Evolutionary conservation across 345 rosid species (phyloP).

Genomic region (Citrus trifoliata): DNA sequence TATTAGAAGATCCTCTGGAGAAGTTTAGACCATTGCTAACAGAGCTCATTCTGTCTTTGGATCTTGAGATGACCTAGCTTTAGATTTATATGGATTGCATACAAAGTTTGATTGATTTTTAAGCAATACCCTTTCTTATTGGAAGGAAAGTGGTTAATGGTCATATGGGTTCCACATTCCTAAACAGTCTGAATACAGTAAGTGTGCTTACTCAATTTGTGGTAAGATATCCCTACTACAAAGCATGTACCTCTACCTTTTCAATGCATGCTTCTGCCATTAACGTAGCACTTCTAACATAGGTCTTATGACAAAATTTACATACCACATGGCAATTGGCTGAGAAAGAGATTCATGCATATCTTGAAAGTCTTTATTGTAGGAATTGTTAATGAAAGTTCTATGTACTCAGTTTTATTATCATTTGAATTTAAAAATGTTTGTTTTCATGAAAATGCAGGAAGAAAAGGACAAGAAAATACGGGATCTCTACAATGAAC

Average conservation of each 20-base stretch:
- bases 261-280: background rate
- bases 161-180: background rate
- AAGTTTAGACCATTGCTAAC: background rate
- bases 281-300: background rate
- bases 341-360: background rate
- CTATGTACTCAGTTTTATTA: background rate
- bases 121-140: background rate
- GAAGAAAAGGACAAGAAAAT: slow-evolving; percentile 40
- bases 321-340: background rate
- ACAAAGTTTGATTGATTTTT: background rate
- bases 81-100: too few species aligned
- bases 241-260: background rate
- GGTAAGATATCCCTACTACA: background rate
- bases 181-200: background rate
- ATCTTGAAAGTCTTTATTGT: background rate
- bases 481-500: slow-evolving; percentile 31
- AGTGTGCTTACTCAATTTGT: background rate
- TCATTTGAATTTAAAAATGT: background rate
- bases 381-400: background rate
- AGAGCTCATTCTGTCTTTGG: background rate
- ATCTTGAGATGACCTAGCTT: too few species aligned
- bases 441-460: slow-evolving; percentile 16
- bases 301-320: background rate
- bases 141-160: background rate
- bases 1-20: background rate